phyloP scores from a whole-genome alignment of 2,329 filamentous ascomycete species.

The Verticillium zaregamsianum region DNA sequence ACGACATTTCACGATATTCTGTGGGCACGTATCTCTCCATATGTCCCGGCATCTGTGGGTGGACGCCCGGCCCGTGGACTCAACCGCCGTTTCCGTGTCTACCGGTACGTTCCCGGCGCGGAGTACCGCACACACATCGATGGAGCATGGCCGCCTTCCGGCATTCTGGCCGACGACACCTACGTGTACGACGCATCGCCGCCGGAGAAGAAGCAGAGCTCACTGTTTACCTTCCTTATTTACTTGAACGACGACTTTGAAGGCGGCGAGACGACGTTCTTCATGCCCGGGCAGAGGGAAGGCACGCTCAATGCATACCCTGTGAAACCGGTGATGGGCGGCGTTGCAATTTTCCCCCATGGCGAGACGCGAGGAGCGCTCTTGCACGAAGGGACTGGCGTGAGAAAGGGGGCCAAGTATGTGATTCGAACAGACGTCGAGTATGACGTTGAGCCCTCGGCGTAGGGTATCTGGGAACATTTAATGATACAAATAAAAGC shows the following conservation, averaged over 20 bases:
- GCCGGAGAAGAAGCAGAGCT: constrained; percentile 54
- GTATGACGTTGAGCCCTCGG: constrained; percentile 53
- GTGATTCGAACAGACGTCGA: constrained; percentile 69
- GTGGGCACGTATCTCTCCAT: constrained; percentile 56
- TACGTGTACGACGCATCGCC: constrained; percentile 68
- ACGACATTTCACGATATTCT: constrained; percentile 57
- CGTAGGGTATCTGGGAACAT: neutral
- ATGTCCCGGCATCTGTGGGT: constrained; percentile 50
- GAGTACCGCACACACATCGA: constrained; percentile 70
- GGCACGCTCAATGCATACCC: constrained; percentile 67
- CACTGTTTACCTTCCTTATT: constrained; percentile 64
- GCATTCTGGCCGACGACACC: constrained; percentile 50
- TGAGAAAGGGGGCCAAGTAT: constrained; percentile 62
- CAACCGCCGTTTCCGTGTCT: constrained; percentile 67
- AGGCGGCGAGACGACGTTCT: constrained; percentile 68
- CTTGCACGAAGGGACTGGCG: constrained; percentile 67
- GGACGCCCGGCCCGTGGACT: constrained; percentile 58
- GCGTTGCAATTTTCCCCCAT: constrained; percentile 65
- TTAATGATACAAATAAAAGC: neutral
- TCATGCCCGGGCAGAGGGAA: constrained; percentile 59
- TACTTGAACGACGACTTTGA: constrained; percentile 71
- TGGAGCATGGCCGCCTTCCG: constrained; percentile 69
- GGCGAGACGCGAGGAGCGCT: constrained; percentile 62
- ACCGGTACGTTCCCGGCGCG: constrained; percentile 68
- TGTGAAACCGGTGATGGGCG: constrained; percentile 64